Evolutionary conservation across 2,329 filamentous ascomycete species (phyloP).

Genomic region (Xylariaceae sp.): DNA sequence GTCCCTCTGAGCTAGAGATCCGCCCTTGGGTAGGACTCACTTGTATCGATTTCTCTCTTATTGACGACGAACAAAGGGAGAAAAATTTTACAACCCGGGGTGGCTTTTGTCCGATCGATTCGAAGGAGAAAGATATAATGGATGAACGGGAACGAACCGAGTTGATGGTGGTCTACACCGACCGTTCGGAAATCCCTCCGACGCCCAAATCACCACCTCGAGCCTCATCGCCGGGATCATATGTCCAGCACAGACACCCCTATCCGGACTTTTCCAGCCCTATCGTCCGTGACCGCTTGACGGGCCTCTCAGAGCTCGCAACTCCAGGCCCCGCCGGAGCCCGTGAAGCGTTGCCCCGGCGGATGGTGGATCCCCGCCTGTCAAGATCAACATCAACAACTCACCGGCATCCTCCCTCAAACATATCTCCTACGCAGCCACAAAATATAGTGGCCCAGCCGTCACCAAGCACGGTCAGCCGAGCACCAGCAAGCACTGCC

Average conservation of each 20-base stretch:
- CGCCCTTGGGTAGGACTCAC: constrained; percentile 47
- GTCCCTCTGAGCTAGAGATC: constrained; percentile 49
- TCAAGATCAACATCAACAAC: no score
- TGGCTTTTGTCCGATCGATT: constrained; percentile 46
- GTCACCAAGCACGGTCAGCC: no score
- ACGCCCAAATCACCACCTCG: constrained; percentile 49
- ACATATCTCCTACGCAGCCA: no score
- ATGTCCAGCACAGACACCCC: constrained; percentile 30
- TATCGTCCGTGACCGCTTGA: no score
- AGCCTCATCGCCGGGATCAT: constrained; percentile 21
- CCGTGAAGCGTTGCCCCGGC: no score
- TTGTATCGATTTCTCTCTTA: constrained; percentile 41
- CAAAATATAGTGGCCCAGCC: no score
- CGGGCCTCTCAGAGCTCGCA: no score
- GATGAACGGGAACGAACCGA: constrained; percentile 51
- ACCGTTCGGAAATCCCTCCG: constrained; percentile 48
- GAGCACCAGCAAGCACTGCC: no score
- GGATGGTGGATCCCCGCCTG: no score
- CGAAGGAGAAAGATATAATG: constrained; percentile 51
- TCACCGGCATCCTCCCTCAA: no score
- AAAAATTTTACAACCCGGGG: constrained; percentile 51
- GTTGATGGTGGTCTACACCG: constrained; percentile 56
- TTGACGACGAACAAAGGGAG: constrained; percentile 41
- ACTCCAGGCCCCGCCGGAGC: no score
- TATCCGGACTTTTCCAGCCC: no score